Percentiles rank a stretch among this genome's conserved stretches.
Evolutionary conservation across 2,329 filamentous ascomycete species (phyloP).

Genomic region (Calycina herbarum): DNA sequence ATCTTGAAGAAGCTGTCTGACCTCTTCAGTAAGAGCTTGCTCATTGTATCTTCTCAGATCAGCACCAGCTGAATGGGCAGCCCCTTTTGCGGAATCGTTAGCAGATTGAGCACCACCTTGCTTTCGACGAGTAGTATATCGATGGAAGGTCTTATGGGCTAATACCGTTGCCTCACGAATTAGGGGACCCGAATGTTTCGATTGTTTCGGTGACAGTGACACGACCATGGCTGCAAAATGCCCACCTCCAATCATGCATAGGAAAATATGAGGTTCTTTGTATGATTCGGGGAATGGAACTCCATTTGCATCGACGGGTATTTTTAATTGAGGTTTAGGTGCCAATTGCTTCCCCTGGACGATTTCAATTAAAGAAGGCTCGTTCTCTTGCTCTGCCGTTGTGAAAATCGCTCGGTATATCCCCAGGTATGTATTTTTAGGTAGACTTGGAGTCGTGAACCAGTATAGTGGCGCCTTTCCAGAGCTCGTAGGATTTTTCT

Average conservation of each 20-base stretch:
- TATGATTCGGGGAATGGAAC: conserved; percentile 55
- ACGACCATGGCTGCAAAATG: conserved; percentile 98
- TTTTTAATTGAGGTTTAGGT: conserved; percentile 52
- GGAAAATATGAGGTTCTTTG: conserved; percentile 81
- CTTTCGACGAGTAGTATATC: conserved; percentile 93
- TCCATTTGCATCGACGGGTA: conserved; percentile 55
- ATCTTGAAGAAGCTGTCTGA: conserved; percentile 74
- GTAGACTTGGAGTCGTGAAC: conserved; percentile 76
- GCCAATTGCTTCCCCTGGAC: conserved; percentile 76
- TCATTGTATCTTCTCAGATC: conserved; percentile 92
- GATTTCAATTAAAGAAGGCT: conserved; percentile 61
- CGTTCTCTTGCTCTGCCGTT: conserved; percentile 65
- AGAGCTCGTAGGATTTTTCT: conserved; percentile 51
- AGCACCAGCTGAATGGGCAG: conserved; percentile 90
- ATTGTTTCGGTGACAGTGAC: conserved; percentile 76
- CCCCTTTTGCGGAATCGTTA: conserved; percentile 91
- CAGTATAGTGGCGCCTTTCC: conserved; percentile 79
- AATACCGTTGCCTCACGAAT: conserved; percentile 85
- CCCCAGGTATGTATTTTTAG: conserved; percentile 77
- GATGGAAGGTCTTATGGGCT: conserved; percentile 96
- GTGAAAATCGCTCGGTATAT: conserved; percentile 83
- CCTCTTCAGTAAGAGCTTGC: conserved; percentile 82
- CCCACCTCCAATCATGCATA: conserved; percentile 98
- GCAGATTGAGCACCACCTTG: conserved; percentile 94
- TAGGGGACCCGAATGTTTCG: conserved; percentile 70